Conservation (phyloP, 1,284 basidiomycete genomes). For the Amylostereum areolatum region DNA sequence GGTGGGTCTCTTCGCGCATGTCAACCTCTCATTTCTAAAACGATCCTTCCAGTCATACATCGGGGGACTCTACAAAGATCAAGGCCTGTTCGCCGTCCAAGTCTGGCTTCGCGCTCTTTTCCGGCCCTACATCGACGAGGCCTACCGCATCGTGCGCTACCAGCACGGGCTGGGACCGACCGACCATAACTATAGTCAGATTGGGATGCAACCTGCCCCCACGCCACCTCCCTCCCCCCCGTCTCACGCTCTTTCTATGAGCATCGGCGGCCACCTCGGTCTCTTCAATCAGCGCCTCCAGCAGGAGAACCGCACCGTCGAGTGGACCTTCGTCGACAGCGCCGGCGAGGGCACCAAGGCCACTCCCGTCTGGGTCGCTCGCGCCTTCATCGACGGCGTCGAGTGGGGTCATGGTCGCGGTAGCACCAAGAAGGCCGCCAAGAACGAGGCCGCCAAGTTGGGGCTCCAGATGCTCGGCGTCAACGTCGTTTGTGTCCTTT, state of each 20-base stretch:
- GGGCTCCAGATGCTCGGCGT: slow-evolving; percentile 26
- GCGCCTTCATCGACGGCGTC: slow-evolving; percentile 52
- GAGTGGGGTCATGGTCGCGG: slow-evolving; percentile 56
- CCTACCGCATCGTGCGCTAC: slow-evolving; percentile 54
- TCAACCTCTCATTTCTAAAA: background rate
- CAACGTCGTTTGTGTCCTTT: slow-evolving; percentile 20
- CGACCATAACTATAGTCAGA: slow-evolving; percentile 16
- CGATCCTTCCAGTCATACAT: slow-evolving; percentile 52
- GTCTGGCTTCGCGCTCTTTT: slow-evolving; percentile 58
- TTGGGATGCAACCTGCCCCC: slow-evolving; percentile 1
- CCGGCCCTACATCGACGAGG: slow-evolving; percentile 51
- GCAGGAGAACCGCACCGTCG: slow-evolving; percentile 47
- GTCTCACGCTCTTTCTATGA: slow-evolving; percentile 18
- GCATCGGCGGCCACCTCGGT: slow-evolving; percentile 57
- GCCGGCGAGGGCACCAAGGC: slow-evolving; percentile 40
- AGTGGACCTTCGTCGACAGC: slow-evolving; percentile 60
- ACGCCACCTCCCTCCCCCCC: slow-evolving; percentile 21
- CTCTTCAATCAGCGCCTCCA: slow-evolving; percentile 72
- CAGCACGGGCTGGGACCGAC: slow-evolving; percentile 47
- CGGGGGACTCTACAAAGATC: slow-evolving; percentile 65
- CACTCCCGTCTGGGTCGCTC: slow-evolving; percentile 68
- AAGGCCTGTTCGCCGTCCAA: slow-evolving; percentile 49
- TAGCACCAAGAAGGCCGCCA: slow-evolving; percentile 68
- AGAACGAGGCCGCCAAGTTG: slow-evolving; percentile 48
- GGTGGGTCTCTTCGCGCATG: slow-evolving; percentile 29